Conservation (phyloP, 768 basidiomycete genomes). For the Lactarius indigo region DNA sequence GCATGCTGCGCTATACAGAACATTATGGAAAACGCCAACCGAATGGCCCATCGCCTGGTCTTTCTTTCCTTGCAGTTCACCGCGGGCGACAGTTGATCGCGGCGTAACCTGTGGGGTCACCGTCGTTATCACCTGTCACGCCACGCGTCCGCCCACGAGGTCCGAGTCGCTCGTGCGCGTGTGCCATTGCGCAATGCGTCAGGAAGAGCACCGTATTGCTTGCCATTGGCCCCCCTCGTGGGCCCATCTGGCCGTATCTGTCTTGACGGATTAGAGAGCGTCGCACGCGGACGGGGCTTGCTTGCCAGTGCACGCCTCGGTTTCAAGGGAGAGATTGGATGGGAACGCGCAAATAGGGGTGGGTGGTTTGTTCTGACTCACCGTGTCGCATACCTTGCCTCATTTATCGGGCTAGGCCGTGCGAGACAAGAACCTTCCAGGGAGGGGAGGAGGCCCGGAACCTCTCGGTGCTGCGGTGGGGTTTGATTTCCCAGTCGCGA, state of each 20-base stretch:
- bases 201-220: background rate
- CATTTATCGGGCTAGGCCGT: background rate
- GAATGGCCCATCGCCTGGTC: background rate
- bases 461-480: background rate
- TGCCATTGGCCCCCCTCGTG: background rate
- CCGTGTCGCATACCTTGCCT: background rate
- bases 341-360: background rate
- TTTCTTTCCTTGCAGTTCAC: background rate
- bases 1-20: too few species aligned
- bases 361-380: background rate
- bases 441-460: background rate
- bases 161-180: background rate
- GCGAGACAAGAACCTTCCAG: background rate
- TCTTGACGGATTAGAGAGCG: too few species aligned
- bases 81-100: background rate
- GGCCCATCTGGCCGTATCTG: too few species aligned
- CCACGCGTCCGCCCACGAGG: background rate
- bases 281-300: too few species aligned
- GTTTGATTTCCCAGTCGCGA: background rate
- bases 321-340: background rate
- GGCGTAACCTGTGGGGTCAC: background rate
- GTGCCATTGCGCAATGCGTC: background rate
- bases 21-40: background rate
- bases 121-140: background rate
- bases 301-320: background rate